Evolutionary conservation across 106 monocot species (phyloP).

Genomic region (Hemerocallis citrina): DNA sequence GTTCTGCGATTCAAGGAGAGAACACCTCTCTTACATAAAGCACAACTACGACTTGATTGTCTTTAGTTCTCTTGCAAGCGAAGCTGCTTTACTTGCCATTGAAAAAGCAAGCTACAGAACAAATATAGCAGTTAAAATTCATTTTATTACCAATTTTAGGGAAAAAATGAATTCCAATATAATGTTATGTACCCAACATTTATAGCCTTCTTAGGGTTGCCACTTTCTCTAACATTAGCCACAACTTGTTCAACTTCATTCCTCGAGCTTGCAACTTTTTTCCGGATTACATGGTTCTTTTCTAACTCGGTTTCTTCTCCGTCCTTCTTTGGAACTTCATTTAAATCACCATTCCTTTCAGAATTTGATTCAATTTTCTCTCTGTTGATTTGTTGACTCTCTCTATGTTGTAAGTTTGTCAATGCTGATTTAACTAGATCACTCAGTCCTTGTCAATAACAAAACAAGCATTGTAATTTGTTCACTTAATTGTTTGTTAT

Average conservation of each 20-base stretch:
- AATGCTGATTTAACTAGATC: slow-evolving; percentile 42
- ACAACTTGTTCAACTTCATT: slow-evolving; percentile 6
- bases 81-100: slow-evolving; percentile 68
- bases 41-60: slow-evolving; percentile 52
- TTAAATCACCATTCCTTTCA: too few species aligned
- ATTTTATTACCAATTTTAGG: background rate
- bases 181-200: slow-evolving; percentile 17
- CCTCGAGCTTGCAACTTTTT: background rate
- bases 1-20: slow-evolving; percentile 83
- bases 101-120: slow-evolving; percentile 69
- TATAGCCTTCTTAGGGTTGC: slow-evolving; percentile 51
- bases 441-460: slow-evolving; percentile 26
- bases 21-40: slow-evolving; percentile 68
- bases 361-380: slow-evolving; percentile 35
- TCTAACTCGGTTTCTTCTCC: background rate
- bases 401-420: slow-evolving; percentile 22
- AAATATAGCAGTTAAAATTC: too few species aligned
- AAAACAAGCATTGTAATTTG: background rate
- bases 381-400: slow-evolving; percentile 10
- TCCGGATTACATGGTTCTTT: background rate
- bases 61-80: slow-evolving; percentile 74
- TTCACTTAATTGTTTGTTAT: background rate
- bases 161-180: background rate
- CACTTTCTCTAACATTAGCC: slow-evolving; percentile 15
- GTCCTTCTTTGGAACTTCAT: background rate